Percentiles rank a stretch among this genome's conserved stretches.
These are phyloP conservation scores for Epithemia pelagica DNA, from an alignment of 108 stramenopile species.

Conservation along the genomic window DNA sequence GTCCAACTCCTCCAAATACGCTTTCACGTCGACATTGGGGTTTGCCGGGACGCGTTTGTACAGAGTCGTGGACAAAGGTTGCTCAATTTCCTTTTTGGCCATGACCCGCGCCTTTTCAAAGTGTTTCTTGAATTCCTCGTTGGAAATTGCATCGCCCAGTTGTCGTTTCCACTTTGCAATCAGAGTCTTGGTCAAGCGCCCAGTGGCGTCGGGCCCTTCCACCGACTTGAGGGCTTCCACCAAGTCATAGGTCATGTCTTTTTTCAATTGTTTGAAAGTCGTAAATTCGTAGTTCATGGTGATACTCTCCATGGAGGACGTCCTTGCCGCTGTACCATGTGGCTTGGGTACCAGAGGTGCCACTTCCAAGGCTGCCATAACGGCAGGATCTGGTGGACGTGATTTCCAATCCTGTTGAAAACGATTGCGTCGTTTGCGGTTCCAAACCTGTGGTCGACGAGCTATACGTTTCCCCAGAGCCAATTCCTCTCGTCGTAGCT, in stretches of 20 bases:
- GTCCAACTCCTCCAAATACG: neutral
- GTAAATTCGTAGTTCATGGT: neutral
- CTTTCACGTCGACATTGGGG: neutral
- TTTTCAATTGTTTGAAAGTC: neutral
- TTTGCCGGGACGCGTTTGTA: neutral
- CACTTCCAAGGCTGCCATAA: neutral
- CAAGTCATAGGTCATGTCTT: neutral
- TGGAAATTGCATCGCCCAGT: neutral
- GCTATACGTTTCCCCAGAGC: neutral
- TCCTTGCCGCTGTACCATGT: neutral
- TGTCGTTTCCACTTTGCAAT: neutral
- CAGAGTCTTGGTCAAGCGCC: neutral
- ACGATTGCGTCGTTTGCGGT: neutral
- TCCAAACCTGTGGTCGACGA: neutral
- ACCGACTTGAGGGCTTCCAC: neutral
- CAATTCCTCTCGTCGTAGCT: neutral
- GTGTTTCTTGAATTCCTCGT: neutral
- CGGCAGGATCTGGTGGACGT: neutral
- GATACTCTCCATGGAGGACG: neutral
- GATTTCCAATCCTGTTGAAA: neutral
- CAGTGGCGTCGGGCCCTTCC: neutral
- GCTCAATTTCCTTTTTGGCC: neutral
- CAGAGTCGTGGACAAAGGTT: neutral
- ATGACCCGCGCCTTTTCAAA: neutral
- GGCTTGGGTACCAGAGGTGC: no score